These are phyloP conservation scores for Eimeria acervulina DNA, from an alignment of 169 alveolate species.

Conservation along the genomic window DNA sequence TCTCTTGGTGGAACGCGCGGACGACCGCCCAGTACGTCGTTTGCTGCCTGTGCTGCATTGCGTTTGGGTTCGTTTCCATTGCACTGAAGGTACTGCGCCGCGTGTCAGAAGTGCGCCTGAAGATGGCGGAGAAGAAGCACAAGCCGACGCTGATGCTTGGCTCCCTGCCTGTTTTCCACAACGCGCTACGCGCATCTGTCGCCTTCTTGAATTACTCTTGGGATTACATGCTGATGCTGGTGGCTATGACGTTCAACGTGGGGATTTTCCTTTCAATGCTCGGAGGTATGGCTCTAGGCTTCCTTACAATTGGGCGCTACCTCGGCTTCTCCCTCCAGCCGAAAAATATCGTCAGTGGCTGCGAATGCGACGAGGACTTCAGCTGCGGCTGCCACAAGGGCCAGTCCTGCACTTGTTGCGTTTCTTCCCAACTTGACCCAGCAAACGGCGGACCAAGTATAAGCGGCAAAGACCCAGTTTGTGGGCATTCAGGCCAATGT, in stretches of 20 bases:
- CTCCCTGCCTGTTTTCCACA: slow-evolving; percentile 72
- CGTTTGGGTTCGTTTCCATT: slow-evolving; percentile 75
- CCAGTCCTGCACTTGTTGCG: slow-evolving; percentile 59
- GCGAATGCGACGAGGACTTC: slow-evolving; percentile 36
- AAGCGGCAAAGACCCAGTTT: background rate
- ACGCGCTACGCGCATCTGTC: slow-evolving; percentile 67
- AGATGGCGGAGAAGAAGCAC: slow-evolving; percentile 5
- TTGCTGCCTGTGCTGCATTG: slow-evolving; percentile 24
- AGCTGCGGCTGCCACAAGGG: slow-evolving; percentile 77
- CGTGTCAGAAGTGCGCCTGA: slow-evolving; percentile 57
- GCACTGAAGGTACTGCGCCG: slow-evolving; percentile 79
- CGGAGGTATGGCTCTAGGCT: slow-evolving; percentile 80
- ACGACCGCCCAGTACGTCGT: slow-evolving; percentile 60
- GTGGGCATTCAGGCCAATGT: background rate
- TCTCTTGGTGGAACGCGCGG: slow-evolving; percentile 65
- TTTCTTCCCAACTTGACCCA: background rate
- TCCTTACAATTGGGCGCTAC: slow-evolving; percentile 57
- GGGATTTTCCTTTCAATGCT: slow-evolving; percentile 79
- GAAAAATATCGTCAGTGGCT: background rate
- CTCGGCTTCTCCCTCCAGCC: slow-evolving; percentile 11
- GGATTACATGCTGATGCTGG: slow-evolving; percentile 84
- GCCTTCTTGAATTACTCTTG: slow-evolving; percentile 78
- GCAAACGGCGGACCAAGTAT: background rate
- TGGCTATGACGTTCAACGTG: slow-evolving; percentile 84
- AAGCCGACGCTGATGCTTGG: slow-evolving; percentile 50